Percentiles rank a stretch among this genome's conserved stretches.
Conservation (phyloP, 2,329 filamentous ascomycete genomes). For the Coniella vitis region DNA sequence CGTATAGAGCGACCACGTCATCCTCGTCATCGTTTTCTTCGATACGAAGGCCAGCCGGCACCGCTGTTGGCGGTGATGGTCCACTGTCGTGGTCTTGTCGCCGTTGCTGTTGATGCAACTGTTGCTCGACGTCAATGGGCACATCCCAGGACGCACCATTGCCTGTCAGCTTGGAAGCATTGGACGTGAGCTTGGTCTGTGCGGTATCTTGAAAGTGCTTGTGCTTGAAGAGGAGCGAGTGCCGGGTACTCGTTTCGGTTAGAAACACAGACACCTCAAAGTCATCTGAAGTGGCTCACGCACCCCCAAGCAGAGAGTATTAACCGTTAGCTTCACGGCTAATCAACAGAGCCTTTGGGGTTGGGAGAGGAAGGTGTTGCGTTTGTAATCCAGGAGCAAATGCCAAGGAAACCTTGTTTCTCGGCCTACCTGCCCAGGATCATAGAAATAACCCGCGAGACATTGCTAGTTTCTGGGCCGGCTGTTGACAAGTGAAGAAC, state of each 20-base stretch:
- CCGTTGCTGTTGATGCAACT: constrained; percentile 19
- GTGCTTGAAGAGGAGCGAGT: constrained; percentile 79
- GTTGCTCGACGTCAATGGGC: constrained; percentile 45
- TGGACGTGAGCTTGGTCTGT: constrained; percentile 49
- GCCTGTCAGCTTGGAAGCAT: constrained; percentile 55
- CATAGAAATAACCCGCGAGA: too few species aligned
- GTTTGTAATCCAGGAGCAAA: too few species aligned
- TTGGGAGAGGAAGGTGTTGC: not conserved
- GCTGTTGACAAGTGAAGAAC: too few species aligned
- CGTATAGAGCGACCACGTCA: constrained; percentile 44
- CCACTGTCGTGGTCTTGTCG: not conserved
- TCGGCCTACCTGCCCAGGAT: too few species aligned
- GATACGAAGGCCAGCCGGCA: constrained; percentile 26
- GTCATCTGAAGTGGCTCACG: constrained; percentile 55
- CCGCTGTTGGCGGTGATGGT: constrained; percentile 28
- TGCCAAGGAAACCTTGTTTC: too few species aligned
- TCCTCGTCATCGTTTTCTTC: constrained; percentile 58
- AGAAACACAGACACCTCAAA: constrained; percentile 95
- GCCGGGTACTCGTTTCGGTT: constrained; percentile 75
- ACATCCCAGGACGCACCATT: constrained; percentile 39
- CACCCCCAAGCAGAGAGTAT: too few species aligned
- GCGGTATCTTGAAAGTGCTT: constrained; percentile 64
- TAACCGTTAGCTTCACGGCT: too few species aligned
- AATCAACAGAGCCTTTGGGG: too few species aligned
- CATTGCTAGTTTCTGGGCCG: too few species aligned